Evolutionary conservation across 1,139 yeast species (phyloP), one percentile per base, ranked within the genome.

Genomic region (Pichia inconspicua): DNA sequence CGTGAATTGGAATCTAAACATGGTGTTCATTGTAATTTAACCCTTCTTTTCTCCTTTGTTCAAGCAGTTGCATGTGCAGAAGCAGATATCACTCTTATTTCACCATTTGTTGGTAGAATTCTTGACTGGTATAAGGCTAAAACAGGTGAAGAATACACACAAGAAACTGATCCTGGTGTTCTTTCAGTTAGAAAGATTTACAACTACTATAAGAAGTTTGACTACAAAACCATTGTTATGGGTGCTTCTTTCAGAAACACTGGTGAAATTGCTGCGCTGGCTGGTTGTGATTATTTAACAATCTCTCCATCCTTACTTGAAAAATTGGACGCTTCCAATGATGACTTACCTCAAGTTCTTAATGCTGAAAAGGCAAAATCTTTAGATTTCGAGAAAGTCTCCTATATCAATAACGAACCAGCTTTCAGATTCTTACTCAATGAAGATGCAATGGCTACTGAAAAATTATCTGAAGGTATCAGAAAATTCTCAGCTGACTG

Each of bases 61-160:
- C 98, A 92, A 76, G 99, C 98, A 56, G 97, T 92, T 67, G 97
- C 99, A 54, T 87, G 95, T 74, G 98, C 98, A 60, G 99, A 92
- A 75, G 98, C 98, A 65, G 72, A 83, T 56, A 90, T 89, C 63
- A 92, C 98, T 55, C 80, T 92, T 70, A 90, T 92, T 66, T 94
- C 98, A 46, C 99, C 99, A 60, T 92, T 92, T 68, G 99, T 92
- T 55, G 99, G 99, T 65, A 88, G 98, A 80, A 94, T 92, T 71
- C 79, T 92, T 73, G 99, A 92, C 73, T 92, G 97, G 97, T 89
- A 80, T 86, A 92, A 90, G 80, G 92, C 94, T 60, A 69, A 80
- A 64, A 89, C 97, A 58, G 97, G 97, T 65, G 79, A 89, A 79
- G 77, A 80, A 53, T 92, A 84, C 80, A 74, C 80, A 48, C 74